phyloP scores from a whole-genome alignment of 1,284 basidiomycete genomes.

The Cryptococcus wingfieldii region DNA sequence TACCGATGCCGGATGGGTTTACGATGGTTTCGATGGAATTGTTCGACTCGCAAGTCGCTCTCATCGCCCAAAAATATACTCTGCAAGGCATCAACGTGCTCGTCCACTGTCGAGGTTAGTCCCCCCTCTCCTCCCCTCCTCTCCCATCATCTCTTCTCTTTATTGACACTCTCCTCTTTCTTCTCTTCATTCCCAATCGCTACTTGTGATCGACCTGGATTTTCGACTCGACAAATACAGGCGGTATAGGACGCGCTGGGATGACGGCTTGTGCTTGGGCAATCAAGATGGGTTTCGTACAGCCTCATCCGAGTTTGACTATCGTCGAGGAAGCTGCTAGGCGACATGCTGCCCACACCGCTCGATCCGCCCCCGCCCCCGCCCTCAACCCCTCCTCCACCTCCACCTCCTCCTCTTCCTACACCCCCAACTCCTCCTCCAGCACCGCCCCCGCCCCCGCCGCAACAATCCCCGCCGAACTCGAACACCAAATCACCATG shows the following conservation, averaged over 20 bases:
- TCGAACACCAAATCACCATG: conserved; percentile 55
- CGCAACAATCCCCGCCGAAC: conserved; percentile 16
- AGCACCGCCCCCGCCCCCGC: not conserved
- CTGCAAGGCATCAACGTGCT: conserved; percentile 69
- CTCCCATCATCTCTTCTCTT: not conserved
- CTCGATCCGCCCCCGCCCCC: not conserved
- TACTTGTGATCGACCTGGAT: not conserved
- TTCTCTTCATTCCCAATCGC: not conserved
- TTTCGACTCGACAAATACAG: conserved; percentile 10
- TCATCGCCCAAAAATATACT: conserved; percentile 70
- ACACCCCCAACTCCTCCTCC: no score
- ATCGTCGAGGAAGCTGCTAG: conserved; percentile 25
- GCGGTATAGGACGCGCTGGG: conserved; percentile 87
- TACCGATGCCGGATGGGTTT: conserved; percentile 89
- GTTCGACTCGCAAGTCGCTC: conserved; percentile 68
- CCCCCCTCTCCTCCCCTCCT: not conserved
- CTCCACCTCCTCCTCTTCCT: not conserved
- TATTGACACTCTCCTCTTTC: not conserved
- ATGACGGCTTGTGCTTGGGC: conserved; percentile 91
- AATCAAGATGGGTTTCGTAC: conserved; percentile 76
- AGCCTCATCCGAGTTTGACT: conserved; percentile 40
- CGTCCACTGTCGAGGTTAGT: conserved; percentile 79
- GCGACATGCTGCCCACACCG: not conserved
- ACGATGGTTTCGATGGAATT: conserved; percentile 62
- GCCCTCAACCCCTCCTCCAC: not conserved